Evolutionary conservation across 164 flowering plant species (phyloP), one percentile per base, ranked within the genome.

Genomic region (Vitis riparia): DNA sequence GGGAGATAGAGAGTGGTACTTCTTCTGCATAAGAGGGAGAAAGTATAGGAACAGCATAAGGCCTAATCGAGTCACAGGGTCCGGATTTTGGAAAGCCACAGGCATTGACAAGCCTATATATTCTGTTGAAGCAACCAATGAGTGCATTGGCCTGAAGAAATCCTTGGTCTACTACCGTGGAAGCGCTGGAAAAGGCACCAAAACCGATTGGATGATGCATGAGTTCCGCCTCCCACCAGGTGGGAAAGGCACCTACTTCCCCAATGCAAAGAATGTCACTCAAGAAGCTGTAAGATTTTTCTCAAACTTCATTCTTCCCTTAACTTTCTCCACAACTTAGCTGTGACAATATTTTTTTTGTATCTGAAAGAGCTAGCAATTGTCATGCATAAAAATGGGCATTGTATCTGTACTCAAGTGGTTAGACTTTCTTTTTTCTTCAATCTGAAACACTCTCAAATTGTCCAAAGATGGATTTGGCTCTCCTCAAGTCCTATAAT

Each of bases 201-300:
- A 92, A 80, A 92, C 97, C n/a, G 96, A 92, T 69, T 92, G 97
- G 97, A 92, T 92, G 97, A 91, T 92, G 97, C 96, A 92, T 68
- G 97, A 92, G 76, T 92, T 90, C 76, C 88, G 97, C 53, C 93
- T 90, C 23, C 96, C 97, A 0, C 59, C 74, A 5, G 58, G 27
- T 6, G 62, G 23, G 1, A 77, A 64, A 37, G 69, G 4, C 32
- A 32, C 56, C 77, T 73, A 73, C 23, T 49, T 11, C 32, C 12
- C 59, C 59, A 55, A 51, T 62, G 19, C 65, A 16, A 81, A 71
- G n/a, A 62, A 51, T 53, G 51, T 14, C 51, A 69, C 70, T 62
- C 85, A 71, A 63, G 88, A 89, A 87, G 89, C 94, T 56, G 91
- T 86, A 81, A 83, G 87, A 15, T 13, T 14, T 50, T 12, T 53